Evolutionary conservation across 345 rosid species (phyloP).

Genomic region (Eucalyptus polybractea): DNA sequence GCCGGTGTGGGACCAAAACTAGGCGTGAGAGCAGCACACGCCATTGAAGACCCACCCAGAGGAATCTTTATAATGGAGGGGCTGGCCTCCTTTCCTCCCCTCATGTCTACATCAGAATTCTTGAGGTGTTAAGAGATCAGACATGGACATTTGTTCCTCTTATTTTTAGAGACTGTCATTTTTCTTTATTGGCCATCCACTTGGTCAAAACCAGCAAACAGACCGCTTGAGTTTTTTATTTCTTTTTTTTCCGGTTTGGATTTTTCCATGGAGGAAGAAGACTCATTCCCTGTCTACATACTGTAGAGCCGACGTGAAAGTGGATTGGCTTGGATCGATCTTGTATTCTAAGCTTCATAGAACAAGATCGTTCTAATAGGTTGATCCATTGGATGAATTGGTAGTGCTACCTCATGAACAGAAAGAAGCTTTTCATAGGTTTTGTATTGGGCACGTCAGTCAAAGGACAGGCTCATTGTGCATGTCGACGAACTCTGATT

Average conservation of each 20-base stretch:
- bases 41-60: conserved; percentile 4
- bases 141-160: neutral
- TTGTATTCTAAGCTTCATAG: neutral
- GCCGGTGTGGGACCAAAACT: neutral
- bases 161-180: no score
- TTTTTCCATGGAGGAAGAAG: no score
- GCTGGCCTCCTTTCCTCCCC: conserved; percentile 37
- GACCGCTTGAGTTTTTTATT: no score
- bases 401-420: neutral
- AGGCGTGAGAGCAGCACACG: conserved; percentile 38
- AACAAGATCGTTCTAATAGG: neutral
- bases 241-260: no score
- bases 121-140: neutral
- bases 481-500: neutral
- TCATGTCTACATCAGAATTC: conserved; percentile 33
- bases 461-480: neutral
- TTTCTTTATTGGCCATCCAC: no score
- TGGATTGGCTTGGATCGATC: neutral
- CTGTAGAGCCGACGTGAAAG: neutral
- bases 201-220: no score
- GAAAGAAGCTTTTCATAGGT: neutral
- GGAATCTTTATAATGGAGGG: conserved; percentile 34
- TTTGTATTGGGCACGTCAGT: neutral
- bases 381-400: neutral
- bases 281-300: no score